Base-by-base conservation (phyloP, 345 rosid genomes). In the Salix dunnii region DNA sequence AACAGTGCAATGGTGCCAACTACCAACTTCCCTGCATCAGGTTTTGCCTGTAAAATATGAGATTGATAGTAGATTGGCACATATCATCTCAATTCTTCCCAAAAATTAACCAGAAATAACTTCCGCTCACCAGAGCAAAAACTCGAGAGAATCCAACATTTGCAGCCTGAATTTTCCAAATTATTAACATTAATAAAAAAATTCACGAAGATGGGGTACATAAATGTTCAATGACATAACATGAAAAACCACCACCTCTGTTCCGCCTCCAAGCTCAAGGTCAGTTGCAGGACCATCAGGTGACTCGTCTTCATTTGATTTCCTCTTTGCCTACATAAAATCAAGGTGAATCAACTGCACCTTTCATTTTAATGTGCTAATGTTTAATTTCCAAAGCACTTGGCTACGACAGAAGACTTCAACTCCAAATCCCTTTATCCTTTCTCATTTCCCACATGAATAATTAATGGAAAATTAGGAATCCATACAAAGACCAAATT, bases 1-100 rank as follows among this genome's bases (percentile, higher is more conserved):
- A 93, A 81, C 74, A 93, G 83, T 9, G 97, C 96, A 76, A 91
- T 63, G 76, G 97, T 93, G 73, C 91, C 97, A 49, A 91, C 69
- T 51, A 81, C 79, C 38, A 93, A 85, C 84, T 90, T 88, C 68
- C 92, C 94, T 17, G 97, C 90, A 84, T 93, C 97, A 0, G 92
- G 89, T 68, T 87, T 93, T 77, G 96, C 97, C 96, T 93, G 88
- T 68, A 77, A 82, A 53, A 77, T 48, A 66, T 61, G 68, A 67
- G 30, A 72, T 40, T 31, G 10, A 36, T 48, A 38, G 9, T 21
- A 55, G 42, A 53, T 7, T 49, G 63, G 1, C 35, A 30, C 1
- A 11, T 66, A 23, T 31, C 38, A 21, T 42, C 23, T 13, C 2
- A 36, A 53, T 20, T 79, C 63, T 35, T 23, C 16, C 53, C 48